Evolutionary conservation across 1,139 yeast genomes (phyloP), one percentile per base, ranked within the genome.

Genomic region (Taphrina confusa): DNA sequence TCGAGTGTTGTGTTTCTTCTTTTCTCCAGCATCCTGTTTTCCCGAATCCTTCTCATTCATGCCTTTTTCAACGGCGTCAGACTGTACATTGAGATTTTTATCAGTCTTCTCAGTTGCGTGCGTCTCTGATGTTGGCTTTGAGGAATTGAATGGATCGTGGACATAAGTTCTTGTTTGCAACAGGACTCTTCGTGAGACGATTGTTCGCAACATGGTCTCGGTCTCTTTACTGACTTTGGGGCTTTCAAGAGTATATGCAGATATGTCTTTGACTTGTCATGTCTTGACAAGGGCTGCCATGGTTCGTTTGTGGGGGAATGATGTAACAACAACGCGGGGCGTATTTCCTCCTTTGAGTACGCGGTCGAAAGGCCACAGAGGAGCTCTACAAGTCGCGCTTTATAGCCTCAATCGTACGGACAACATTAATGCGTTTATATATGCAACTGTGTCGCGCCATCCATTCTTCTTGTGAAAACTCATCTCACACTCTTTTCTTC

Each of bases 91-190:
- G 14, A 16, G 11, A 2, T 33, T 25, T 25, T 44, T 44, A 28
- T 54, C 58, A 12, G 25, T 33, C 51, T 54, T 54, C n/a, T 31
- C 40, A 1, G 51, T 54, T 3, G 51, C 58, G 45, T 54, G 58
- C 14, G 25, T 37, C 40, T 54, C 44, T n/a, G 58, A 54, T 4
- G 51, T 25, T 12, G 58, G 58, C 33, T 54, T 54, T 18, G 44
- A 28, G 2, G 30, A 14, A 16, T 33, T 23, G 47, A 42, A 42
- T 11, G 50, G 44, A 14, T 54, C 58, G 12, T 20, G 25, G 30
- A 54, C 51, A 23, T 54, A 54, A n/a, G 58, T 22, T 4, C 56
- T 23, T 20, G 46, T 36, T 4, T 30, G 50, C 4, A 37, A 18
- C 34, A 45, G 22, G 3, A 27, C 5, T 14, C 50, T 30, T 28